Percentiles rank a stretch among this genome's conserved stretches.
Conservation (phyloP, 805 yeast genomes). For the Maudiozyma bulderi region DNA sequence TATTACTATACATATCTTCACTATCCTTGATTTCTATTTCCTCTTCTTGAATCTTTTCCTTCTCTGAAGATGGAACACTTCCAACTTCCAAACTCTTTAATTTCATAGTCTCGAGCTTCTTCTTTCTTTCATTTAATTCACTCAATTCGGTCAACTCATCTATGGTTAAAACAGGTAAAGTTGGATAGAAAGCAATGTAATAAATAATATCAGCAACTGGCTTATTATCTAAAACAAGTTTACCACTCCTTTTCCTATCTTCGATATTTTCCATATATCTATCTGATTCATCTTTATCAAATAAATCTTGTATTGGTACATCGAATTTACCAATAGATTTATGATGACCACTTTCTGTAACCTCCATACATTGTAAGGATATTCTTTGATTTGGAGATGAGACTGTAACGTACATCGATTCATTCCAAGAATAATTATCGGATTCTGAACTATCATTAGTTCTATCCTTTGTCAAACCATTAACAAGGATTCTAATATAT, state of each 20-base stretch:
- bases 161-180: slow-evolving; percentile 59
- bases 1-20: slow-evolving; percentile 31
- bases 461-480: slow-evolving; percentile 62
- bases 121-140: slow-evolving; percentile 29
- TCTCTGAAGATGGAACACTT: slow-evolving; percentile 14
- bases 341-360: slow-evolving; percentile 59
- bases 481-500: slow-evolving; percentile 63
- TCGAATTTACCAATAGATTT: slow-evolving; percentile 75
- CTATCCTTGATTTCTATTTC: slow-evolving; percentile 22
- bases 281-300: slow-evolving; percentile 51
- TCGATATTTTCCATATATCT: slow-evolving; percentile 48
- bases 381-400: slow-evolving; percentile 68
- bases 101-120: slow-evolving; percentile 25
- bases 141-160: slow-evolving; percentile 53
- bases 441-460: slow-evolving; percentile 59
- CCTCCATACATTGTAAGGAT: slow-evolving; percentile 81
- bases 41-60: slow-evolving; percentile 19
- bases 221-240: slow-evolving; percentile 58
- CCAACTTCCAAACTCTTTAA: slow-evolving; percentile 25
- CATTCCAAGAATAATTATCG: slow-evolving; percentile 71
- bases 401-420: slow-evolving; percentile 65
- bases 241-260: slow-evolving; percentile 44
- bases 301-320: slow-evolving; percentile 50
- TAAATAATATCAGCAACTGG: slow-evolving; percentile 70
- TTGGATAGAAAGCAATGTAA: slow-evolving; percentile 69